Conservation (phyloP, 257 asterid genomes). For the Ligustrum vulgare region DNA sequence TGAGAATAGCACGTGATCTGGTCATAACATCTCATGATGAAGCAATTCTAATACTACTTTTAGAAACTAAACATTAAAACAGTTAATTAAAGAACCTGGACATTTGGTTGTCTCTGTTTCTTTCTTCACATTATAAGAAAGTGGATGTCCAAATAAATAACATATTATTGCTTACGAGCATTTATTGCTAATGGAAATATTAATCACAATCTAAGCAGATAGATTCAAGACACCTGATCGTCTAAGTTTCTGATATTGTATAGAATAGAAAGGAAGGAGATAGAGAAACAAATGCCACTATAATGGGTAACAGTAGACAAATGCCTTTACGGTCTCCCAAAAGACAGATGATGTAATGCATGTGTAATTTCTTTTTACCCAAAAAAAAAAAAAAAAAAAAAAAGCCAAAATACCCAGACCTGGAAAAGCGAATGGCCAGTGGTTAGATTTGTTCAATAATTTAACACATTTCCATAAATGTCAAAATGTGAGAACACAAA, state of each 20-base stretch:
- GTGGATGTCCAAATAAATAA: background rate
- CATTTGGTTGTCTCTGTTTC: background rate
- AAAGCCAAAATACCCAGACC: background rate
- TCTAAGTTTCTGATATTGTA: background rate
- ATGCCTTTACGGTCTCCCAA: background rate
- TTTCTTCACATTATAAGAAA: background rate
- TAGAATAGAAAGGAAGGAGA: background rate
- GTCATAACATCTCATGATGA: conserved; percentile 1
- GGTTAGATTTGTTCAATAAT: background rate
- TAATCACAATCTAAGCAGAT: background rate
- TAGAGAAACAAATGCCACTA: background rate
- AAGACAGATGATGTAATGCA: background rate
- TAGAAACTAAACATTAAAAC: conserved; percentile 2
- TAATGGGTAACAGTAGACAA: background rate
- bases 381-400: background rate
- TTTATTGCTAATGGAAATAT: background rate
- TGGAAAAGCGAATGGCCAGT: background rate
- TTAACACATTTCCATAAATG: background rate
- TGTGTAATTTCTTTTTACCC: background rate
- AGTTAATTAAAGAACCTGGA: conserved; percentile 13
- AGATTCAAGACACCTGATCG: background rate
- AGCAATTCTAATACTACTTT: background rate
- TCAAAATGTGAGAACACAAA: background rate
- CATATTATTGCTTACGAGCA: background rate
- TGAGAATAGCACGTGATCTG: background rate